Evolutionary conservation across 2,329 filamentous ascomycete genomes (phyloP), one percentile per base, ranked within the genome.

Genomic region (Colletotrichum plurivorum): DNA sequence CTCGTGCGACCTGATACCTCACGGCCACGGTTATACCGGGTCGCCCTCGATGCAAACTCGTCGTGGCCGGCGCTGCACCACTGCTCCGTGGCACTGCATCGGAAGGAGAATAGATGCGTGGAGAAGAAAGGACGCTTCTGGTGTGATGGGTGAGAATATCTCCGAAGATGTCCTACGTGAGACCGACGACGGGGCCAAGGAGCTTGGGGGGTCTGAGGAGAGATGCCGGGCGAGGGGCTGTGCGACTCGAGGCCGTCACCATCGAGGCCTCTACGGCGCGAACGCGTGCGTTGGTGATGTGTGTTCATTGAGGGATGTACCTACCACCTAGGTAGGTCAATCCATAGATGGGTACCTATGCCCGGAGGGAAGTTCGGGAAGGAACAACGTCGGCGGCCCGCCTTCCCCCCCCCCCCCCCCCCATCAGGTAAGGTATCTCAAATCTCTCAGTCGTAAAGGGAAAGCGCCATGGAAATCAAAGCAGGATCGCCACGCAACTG

Each of bases 11-110:
- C 25, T 16, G 27, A 59, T 58, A 31, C 46, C 39, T 63, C 54
- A 59, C 62, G 31, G 31, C 31, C 4, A 36, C 31, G 67, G 56
- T 51, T 56, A 31, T 52, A 58, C 58, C 43, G 54, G 31, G 43
- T 64, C 63, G 53, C 63, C 70, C 70, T 71, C 70, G 67, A 71
- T 36, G 67, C 63, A 69, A 69, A 66, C 62, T 69, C 61, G 66
- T 69, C 66, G 66, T 69, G 62, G 66, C 55, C 55, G 43, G 25
- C 18, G 66, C 62, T 69, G 49, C 66, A 69, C 55, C 61, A 66
- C 49, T 66, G 55, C 55, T 66, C 31, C 51, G 66, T 69, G 18
- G 36, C 55, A 69, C 66, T 41, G 49, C 66, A 45, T 69, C 55
- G 66, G 66, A 60, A 65, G 61, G 55, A 59, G 54, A 68, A 49